A percentile compares a stretch with the other conserved stretches of the same genome.
Conservation (phyloP, 305 asterid species). For the Rubia tinctorum region DNA sequence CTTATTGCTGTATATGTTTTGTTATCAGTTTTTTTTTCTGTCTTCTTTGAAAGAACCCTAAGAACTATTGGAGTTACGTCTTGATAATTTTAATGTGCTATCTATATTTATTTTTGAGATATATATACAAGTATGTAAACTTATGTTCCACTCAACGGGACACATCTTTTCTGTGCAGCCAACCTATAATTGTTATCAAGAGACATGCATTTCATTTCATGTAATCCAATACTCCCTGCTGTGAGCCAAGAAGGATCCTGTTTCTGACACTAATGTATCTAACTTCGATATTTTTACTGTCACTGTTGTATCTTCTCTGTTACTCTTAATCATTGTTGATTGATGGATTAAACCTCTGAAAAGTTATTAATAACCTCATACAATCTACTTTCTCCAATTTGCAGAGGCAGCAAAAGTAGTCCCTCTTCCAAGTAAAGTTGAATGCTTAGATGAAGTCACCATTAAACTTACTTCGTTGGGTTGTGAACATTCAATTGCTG, state of each 20-base stretch:
- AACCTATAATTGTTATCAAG: not conserved
- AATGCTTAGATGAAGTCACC: conserved; percentile 63
- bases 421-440: conserved; percentile 68
- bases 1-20: not conserved
- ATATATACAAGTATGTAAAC: not conserved
- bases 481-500: conserved; percentile 89
- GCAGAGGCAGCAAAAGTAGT: conserved; percentile 72
- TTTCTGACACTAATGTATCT: not conserved
- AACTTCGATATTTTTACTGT: not conserved
- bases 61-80: not conserved
- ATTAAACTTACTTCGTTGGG: conserved; percentile 66
- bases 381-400: conserved; percentile 19
- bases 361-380: conserved; percentile 1
- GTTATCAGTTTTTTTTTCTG: not conserved
- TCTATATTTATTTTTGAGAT: not conserved
- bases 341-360: not conserved
- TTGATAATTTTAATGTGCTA: not conserved
- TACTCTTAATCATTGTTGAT: not conserved
- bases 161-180: not conserved
- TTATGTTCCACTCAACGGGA: not conserved
- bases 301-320: not conserved
- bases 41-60: not conserved
- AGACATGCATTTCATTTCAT: not conserved
- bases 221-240: not conserved
- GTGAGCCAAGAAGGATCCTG: not conserved